A percentile compares a stretch with the other conserved stretches of the same genome.
These are phyloP conservation scores for Cladophialophora bantiana DNA, from an alignment of 2,329 filamentous ascomycete species.

Conservation along the genomic window DNA sequence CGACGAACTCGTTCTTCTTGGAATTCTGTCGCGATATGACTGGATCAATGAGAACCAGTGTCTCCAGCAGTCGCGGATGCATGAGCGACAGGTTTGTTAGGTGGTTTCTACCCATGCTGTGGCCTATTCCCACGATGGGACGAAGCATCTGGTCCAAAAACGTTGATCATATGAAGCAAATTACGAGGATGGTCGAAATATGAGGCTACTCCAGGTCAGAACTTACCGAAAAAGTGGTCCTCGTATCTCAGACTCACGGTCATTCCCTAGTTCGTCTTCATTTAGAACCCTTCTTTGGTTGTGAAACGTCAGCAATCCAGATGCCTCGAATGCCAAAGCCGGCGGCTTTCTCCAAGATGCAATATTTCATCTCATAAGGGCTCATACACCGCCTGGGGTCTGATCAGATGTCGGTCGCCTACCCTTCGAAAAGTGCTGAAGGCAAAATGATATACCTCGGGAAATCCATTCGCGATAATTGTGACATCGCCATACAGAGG, in stretches of 20 bases:
- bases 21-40: constrained; percentile 25
- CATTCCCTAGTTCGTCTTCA: constrained; percentile 73
- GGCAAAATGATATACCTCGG: constrained; percentile 59
- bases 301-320: constrained; percentile 80
- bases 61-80: constrained; percentile 76
- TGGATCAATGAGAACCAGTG: constrained; percentile 74
- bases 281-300: constrained; percentile 76
- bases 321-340: constrained; percentile 73
- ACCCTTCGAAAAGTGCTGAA: no score
- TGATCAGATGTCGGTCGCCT: no score
- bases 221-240: no score
- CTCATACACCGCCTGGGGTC: constrained; percentile 66
- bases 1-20: no score
- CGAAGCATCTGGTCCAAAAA: constrained; percentile 42
- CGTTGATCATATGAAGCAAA: constrained; percentile 63
- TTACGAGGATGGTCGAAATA: constrained; percentile 73
- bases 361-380: constrained; percentile 72
- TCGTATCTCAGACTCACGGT: constrained; percentile 70
- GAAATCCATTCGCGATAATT: constrained; percentile 62
- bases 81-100: constrained; percentile 58
- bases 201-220: no score
- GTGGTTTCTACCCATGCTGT: constrained; percentile 76
- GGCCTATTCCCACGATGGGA: constrained; percentile 78
- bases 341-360: constrained; percentile 60
- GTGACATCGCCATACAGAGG: constrained; percentile 57